Base-by-base conservation (phyloP, 768 basidiomycete genomes). In the Termitomyces sp. region DNA sequence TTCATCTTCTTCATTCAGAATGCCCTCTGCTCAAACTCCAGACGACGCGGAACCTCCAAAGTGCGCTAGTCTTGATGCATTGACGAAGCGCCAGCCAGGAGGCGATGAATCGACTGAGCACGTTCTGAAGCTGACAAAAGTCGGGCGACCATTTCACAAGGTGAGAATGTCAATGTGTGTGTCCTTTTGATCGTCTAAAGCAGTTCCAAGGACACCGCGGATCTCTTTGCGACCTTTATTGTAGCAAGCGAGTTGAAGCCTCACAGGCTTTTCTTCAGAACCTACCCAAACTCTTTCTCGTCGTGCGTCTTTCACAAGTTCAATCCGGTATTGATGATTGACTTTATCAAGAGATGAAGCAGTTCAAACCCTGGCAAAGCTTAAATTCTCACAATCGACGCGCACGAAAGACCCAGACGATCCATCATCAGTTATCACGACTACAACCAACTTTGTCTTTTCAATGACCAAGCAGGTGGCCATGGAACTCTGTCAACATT, bases 401-500 rank as follows among this genome's bases (percentile, higher is more conserved):
- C 61, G 61, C 18, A 36, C 55, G 10, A 18, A 39, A 10, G 58
- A 59, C 50, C 58, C 61, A 33, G 49, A 59, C 4, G 55, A 57
- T 31, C 58, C 58, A 18, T 36, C 55, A 12, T 37, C 26, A 8
- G 51, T 51, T 46, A 48, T 62, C 29, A 62, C 61, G 9, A 62
- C 61, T 24, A 62, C 61, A 9, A 62, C 61, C 13, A 62, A 59
- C 37, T 62, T 57, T 20, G 46, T 62, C 3, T 62, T 62, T 44
- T 59, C 58, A 16, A 62, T 62, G 61, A 57, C 51, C 15, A 33
- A 26, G 20, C 45, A 33, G 5, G 57, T 54, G 31, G 58, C 60
- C 16, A 56, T 59, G 54, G 57, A 56, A 22, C 55, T 64, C 9
- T 58, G 57, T n/a, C 65, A 65, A 51, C 83, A 86, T 64, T 86